Evolutionary conservation across 768 basidiomycete species (phyloP).

Genomic region (Serendipita sp.): DNA sequence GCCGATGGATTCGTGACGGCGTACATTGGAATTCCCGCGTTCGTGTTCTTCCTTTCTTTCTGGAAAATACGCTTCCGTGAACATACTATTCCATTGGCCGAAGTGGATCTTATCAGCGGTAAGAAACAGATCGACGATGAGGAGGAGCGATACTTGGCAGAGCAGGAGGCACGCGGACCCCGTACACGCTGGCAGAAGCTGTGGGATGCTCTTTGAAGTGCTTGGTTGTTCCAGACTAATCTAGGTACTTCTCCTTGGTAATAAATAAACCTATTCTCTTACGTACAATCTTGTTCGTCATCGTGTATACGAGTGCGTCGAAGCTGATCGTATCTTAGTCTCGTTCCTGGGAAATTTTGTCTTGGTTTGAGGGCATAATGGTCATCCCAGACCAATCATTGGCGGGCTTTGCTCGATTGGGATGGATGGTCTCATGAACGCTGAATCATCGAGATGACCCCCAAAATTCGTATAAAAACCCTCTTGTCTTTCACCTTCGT

Average conservation of each 20-base stretch:
- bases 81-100: conserved; percentile 24
- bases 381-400: too few species aligned
- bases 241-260: too few species aligned
- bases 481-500: neutral
- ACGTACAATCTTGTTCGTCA: too few species aligned
- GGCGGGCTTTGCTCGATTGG: neutral
- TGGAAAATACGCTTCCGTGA: conserved; percentile 25
- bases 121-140: conserved; percentile 47
- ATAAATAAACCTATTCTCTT: too few species aligned
- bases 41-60: conserved; percentile 21
- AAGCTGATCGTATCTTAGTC: too few species aligned
- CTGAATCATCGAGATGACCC: neutral
- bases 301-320: neutral
- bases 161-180: conserved; percentile 21
- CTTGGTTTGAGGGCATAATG: too few species aligned
- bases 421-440: neutral
- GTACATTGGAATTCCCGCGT: conserved; percentile 18
- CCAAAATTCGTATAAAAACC: neutral
- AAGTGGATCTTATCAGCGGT: conserved; percentile 47
- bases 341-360: too few species aligned
- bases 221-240: too few species aligned
- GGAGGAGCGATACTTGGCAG: conserved; percentile 34
- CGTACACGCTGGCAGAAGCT: conserved; percentile 11
- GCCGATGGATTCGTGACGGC: conserved; percentile 45
- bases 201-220: conserved; percentile 12